Percentiles rank a stretch among this genome's conserved stretches.
These are phyloP conservation scores for Coemansia sp. DNA, from an alignment of 192 early-diverging fungal species.

Conservation along the genomic window DNA sequence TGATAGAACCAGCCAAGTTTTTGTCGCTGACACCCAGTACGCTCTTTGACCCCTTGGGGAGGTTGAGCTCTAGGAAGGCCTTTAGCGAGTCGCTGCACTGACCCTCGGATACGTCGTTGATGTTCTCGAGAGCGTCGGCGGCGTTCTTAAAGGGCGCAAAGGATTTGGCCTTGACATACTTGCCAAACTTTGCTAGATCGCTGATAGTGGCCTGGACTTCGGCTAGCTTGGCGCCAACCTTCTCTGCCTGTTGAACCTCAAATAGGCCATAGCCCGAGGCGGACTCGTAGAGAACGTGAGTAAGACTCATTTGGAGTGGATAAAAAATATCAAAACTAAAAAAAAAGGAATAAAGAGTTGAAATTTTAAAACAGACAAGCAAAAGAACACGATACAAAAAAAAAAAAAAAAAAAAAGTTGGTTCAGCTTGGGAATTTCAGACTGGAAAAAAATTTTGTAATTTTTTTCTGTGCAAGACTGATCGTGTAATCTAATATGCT, in stretches of 20 bases:
- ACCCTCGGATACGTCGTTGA: constrained; percentile 98
- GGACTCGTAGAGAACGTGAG: constrained; percentile 85
- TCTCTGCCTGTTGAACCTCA: constrained; percentile 90
- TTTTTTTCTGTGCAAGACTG: background rate
- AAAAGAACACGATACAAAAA: background rate
- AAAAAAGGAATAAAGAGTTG: constrained; percentile 5
- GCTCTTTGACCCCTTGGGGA: constrained; percentile 75
- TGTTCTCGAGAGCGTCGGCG: constrained; percentile 96
- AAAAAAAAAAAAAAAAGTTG: constrained; percentile 4
- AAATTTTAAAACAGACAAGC: constrained; percentile 8
- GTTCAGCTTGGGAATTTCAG: background rate
- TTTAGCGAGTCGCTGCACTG: constrained; percentile 86
- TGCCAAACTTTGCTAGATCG: constrained; percentile 89
- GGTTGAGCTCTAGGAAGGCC: constrained; percentile 93
- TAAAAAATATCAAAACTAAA: background rate
- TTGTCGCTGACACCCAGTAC: constrained; percentile 87
- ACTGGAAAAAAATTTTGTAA: constrained; percentile 1
- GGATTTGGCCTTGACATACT: constrained; percentile 90
- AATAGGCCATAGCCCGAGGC: constrained; percentile 97
- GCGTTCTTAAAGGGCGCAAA: constrained; percentile 97
- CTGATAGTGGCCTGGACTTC: constrained; percentile 79
- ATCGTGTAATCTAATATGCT: background rate
- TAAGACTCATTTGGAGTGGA: constrained; percentile 24
- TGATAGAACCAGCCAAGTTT: constrained; percentile 72
- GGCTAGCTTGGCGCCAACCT: constrained; percentile 92